Base-by-base conservation (phyloP, 2,329 filamentous ascomycete species). In the Verticillium longisporum region DNA sequence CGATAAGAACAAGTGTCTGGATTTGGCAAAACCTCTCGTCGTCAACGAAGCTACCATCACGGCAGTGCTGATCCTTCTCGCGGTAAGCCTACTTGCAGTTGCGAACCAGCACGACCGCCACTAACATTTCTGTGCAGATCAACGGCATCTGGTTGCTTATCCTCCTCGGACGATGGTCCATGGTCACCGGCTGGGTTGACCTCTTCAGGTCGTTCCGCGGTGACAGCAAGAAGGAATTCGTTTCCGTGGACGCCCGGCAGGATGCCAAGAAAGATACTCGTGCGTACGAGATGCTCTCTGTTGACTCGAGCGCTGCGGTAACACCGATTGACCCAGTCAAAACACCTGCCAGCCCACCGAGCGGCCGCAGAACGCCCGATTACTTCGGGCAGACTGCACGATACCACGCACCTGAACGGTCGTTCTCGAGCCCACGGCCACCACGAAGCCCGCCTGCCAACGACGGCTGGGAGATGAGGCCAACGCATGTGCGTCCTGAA, bases 141-240 rank as follows among this genome's bases (percentile, higher is more conserved):
- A 93, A 93, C 65, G 94, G 94, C 7, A 78, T 98, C 56, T 96
- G 94, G 87, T 85, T 90, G 57, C 82, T 96, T 61, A 74, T 97
- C 60, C 85, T 98, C 62, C 85, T 97, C 36, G 89, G 90, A 41
- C 88, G 93, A 59, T 87, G 85, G 73, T 88, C 90, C n/a, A 96
- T 98, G 88, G 79, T 96, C 60, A 83, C 80, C 3, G 95, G 90
- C 64, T 99, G 95, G 95, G 67, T 80, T 53, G 87, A 96, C 32
- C 76, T 93, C 53, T 73, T 87, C 66, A 77, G 73, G 60, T 72
- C 74, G 41, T 70, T 78, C 57, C 75, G 85, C 63, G 74, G 76
- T 38, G 31, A 33, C 34, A 78, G 75, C 62, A 85, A 89, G 71
- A 85, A 86, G 68, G 94, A 98, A 73, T 98, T 97, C 68, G 90